Conservation (phyloP, 1,139 yeast genomes). For the Lodderomyces pseudojiufengensis region DNA sequence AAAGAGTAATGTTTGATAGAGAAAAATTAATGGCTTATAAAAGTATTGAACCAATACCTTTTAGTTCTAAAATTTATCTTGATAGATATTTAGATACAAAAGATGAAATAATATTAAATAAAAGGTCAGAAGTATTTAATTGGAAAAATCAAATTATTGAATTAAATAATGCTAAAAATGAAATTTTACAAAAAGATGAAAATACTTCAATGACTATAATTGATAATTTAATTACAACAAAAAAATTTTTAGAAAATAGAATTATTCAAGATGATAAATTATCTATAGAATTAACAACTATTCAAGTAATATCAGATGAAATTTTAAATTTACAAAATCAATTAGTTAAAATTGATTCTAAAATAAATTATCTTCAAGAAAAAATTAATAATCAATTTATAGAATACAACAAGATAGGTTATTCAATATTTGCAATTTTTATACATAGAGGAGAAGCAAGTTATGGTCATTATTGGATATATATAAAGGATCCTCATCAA, state of each 20-base stretch:
- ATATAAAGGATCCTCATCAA: slow-evolving; percentile 70
- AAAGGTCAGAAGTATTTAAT: slow-evolving; percentile 55
- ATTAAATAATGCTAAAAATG: slow-evolving; percentile 41
- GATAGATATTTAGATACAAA: slow-evolving; percentile 82
- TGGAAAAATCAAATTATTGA: slow-evolving; percentile 58
- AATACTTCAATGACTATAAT: slow-evolving; percentile 49
- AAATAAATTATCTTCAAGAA: slow-evolving; percentile 39
- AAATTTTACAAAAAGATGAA: slow-evolving; percentile 41
- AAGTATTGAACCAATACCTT: slow-evolving; percentile 76
- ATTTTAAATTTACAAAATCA: slow-evolving; percentile 32
- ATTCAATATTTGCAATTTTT: slow-evolving; percentile 84
- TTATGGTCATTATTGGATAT: slow-evolving; percentile 96
- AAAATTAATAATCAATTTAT: slow-evolving; percentile 58
- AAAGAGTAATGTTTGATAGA: slow-evolving; percentile 86
- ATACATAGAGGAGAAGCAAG: slow-evolving; percentile 95
- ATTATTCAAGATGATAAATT: slow-evolving; percentile 18
- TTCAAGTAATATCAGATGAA: slow-evolving; percentile 14
- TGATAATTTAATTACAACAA: slow-evolving; percentile 48
- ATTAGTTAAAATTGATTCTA: slow-evolving; percentile 30
- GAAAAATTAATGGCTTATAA: slow-evolving; percentile 72
- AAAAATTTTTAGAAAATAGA: slow-evolving; percentile 50
- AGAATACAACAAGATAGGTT: slow-evolving; percentile 60
- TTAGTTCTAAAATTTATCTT: slow-evolving; percentile 71
- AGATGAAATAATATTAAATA: slow-evolving; percentile 50
- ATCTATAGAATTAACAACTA: slow-evolving; percentile 14